Evolutionary conservation across 2,329 filamentous ascomycete species (phyloP).

Genomic region (Colletotrichum orbiculare): DNA sequence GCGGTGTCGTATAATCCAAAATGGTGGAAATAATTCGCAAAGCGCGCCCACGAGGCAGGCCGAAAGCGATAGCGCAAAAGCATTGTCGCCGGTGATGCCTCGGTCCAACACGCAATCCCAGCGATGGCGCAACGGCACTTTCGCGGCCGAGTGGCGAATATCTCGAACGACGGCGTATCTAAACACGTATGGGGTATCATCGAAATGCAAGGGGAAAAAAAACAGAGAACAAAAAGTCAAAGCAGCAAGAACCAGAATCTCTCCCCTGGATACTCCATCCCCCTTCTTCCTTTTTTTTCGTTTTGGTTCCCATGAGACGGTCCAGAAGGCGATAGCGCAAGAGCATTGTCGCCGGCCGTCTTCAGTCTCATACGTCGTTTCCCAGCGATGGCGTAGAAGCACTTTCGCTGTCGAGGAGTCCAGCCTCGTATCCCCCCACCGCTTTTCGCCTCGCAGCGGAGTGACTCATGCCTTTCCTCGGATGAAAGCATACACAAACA

Average conservation of each 20-base stretch:
- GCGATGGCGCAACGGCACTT: conserved; percentile 67
- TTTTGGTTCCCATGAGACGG: conserved; percentile 33
- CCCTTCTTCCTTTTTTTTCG: conserved; percentile 7
- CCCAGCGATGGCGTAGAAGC: conserved; percentile 60
- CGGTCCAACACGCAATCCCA: conserved; percentile 65
- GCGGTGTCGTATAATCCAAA: conserved; percentile 8
- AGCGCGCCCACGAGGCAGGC: conserved; percentile 60
- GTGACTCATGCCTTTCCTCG: conserved; percentile 38
- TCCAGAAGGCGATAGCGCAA: conserved; percentile 58
- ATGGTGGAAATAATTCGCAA: conserved; percentile 37
- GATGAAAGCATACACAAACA: conserved; percentile 44
- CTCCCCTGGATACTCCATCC: not conserved
- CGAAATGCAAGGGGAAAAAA: conserved; percentile 42
- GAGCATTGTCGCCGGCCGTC: conserved; percentile 62
- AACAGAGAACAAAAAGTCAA: conserved; percentile 38
- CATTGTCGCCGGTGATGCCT: conserved; percentile 62
- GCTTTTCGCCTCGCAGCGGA: conserved; percentile 21
- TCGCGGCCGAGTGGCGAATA: conserved; percentile 59
- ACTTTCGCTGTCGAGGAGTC: conserved; percentile 51
- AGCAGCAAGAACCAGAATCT: conserved; percentile 4
- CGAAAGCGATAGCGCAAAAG: conserved; percentile 62
- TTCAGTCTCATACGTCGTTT: conserved; percentile 58
- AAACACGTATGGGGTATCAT: conserved; percentile 60
- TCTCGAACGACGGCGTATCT: conserved; percentile 57
- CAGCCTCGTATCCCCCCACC: conserved; percentile 36